Percentiles rank a stretch among this genome's conserved stretches.
phyloP scores from a whole-genome alignment of 139 green algal species.

The Coelastrella sp. region DNA sequence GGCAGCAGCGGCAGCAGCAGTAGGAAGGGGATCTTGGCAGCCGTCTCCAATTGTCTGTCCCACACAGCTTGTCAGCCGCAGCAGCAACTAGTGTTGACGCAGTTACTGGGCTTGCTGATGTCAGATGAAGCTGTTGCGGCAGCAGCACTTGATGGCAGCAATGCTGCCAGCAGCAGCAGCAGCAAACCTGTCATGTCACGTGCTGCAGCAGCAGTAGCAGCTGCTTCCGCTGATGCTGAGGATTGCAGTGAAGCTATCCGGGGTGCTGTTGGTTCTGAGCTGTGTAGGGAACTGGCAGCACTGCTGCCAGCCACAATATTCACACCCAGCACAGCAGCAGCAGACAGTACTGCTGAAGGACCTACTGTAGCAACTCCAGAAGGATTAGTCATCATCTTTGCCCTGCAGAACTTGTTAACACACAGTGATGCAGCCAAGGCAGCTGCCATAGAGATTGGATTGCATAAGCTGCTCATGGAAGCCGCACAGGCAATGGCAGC shows the following conservation, averaged over 20 bases:
- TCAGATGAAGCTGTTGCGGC: conserved; percentile 19
- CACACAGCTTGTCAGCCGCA: background rate
- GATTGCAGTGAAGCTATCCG: background rate
- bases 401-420: conserved; percentile 64
- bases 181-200: background rate
- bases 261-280: conserved; percentile 40
- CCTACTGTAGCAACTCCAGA: conserved; percentile 7
- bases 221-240: background rate
- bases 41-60: background rate
- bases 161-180: background rate
- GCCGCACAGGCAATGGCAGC: background rate
- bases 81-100: conserved; percentile 39
- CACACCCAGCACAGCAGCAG: background rate
- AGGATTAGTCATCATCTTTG: conserved; percentile 42
- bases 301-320: conserved; percentile 34
- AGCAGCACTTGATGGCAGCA: conserved; percentile 41
- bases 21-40: background rate
- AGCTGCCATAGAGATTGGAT: conserved; percentile 43
- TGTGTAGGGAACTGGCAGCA: conserved; percentile 52
- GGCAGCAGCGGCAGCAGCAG: background rate
- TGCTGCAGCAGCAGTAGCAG: background rate
- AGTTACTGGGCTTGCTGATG: conserved; percentile 52
- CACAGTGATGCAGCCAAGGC: conserved; percentile 59
- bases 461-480: conserved; percentile 57
- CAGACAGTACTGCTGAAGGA: background rate